phyloP scores from a whole-genome alignment of 2,329 filamentous ascomycete species.

The Pseudofabraea citricarpa region DNA sequence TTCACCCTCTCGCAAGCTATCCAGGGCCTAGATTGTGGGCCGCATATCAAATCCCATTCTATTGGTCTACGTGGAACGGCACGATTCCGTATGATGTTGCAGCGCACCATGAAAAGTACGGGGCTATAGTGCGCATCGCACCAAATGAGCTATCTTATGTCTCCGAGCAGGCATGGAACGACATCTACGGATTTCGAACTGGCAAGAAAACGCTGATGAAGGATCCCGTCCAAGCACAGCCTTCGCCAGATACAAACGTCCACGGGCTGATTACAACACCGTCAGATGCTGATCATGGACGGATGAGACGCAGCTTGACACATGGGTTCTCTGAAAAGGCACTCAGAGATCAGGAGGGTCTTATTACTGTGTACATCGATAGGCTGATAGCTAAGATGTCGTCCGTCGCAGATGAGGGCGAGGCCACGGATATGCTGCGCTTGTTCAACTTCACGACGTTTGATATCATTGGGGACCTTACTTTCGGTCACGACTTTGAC shows the following conservation, averaged over 20 bases:
- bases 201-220: background rate
- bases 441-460: conserved; percentile 30
- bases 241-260: background rate
- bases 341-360: background rate
- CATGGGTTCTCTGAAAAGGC: background rate
- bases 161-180: conserved; percentile 3
- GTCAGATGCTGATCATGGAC: background rate
- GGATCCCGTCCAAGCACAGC: background rate
- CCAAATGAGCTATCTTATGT: conserved; percentile 12
- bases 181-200: background rate
- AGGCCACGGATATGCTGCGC: conserved; percentile 21
- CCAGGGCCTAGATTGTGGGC: conserved; percentile 4
- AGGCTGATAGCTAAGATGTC: background rate
- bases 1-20: conserved; percentile 4
- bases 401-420: background rate
- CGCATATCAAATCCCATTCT: background rate
- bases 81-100: background rate
- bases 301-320: background rate
- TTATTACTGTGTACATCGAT: background rate
- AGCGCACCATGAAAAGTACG: background rate
- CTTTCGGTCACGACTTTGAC: conserved; percentile 35
- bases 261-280: background rate
- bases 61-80: background rate
- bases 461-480: too few relatives aligned
- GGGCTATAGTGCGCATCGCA: conserved; percentile 8